Percentiles rank a stretch among this genome's conserved stretches.
These are phyloP conservation scores for Calonectria crousiana DNA, from an alignment of 2,329 filamentous ascomycete genomes.

Conservation along the genomic window DNA sequence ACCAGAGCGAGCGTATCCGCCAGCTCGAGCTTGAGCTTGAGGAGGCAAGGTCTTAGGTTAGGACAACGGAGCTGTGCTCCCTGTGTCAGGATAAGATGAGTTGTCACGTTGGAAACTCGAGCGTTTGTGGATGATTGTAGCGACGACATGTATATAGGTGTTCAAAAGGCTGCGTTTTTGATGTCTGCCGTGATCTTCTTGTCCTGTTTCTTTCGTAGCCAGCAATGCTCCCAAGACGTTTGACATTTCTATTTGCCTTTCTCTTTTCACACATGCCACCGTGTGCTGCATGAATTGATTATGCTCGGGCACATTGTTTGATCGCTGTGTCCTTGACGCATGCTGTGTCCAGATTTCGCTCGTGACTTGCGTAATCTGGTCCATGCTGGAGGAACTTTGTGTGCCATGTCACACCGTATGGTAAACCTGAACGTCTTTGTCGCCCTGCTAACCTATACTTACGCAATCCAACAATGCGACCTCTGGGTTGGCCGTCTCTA, in stretches of 20 bases:
- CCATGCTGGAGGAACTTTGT: not conserved
- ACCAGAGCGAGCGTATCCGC: conserved; percentile 76
- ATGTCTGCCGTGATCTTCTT: conserved; percentile 25
- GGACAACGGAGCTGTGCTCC: conserved; percentile 11
- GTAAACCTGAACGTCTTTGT: not conserved
- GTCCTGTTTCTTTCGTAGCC: not conserved
- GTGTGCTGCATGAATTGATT: not conserved
- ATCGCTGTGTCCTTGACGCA: not conserved
- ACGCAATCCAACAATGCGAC: not conserved
- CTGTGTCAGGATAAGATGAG: conserved; percentile 1
- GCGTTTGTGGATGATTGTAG: conserved; percentile 34
- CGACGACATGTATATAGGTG: conserved; percentile 44
- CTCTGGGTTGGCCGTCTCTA: not conserved
- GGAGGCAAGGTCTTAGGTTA: conserved; percentile 66
- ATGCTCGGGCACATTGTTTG: no score
- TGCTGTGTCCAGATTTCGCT: not conserved
- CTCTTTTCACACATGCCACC: not conserved
- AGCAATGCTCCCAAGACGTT: not conserved
- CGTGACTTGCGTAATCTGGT: not conserved
- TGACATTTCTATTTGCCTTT: not conserved
- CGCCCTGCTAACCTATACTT: not conserved
- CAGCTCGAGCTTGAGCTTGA: conserved; percentile 77
- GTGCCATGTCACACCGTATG: not conserved
- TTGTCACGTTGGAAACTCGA: conserved; percentile 29
- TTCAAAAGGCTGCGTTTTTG: conserved; percentile 42